A percentile compares a stretch with the other conserved stretches of the same genome.
phyloP scores from a whole-genome alignment of 116 monocot genomes.

The Thalassia testudinum region DNA sequence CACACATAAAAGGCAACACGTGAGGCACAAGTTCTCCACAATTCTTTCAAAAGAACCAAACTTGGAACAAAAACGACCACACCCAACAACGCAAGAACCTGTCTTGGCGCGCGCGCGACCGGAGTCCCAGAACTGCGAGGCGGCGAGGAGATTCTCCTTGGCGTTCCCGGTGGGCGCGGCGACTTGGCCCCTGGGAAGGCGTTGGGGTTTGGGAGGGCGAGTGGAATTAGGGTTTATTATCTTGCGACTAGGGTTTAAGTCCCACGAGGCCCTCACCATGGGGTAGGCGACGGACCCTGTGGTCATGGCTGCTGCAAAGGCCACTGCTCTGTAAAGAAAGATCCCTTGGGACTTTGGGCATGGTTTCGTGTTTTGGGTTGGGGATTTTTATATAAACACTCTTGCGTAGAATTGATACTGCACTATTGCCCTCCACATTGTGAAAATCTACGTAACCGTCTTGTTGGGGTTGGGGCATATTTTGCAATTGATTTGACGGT shows the following conservation, averaged over 20 bases:
- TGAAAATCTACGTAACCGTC: too few species aligned
- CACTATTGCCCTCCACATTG: too few species aligned
- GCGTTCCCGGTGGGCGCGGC: slow-evolving; percentile 1
- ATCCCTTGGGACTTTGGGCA: too few species aligned
- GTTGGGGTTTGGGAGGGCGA: slow-evolving; percentile 1
- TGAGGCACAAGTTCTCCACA: too few species aligned
- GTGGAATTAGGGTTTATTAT: slow-evolving; percentile 3
- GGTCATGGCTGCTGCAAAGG: neutral
- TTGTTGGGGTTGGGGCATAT: too few species aligned
- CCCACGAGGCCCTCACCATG: slow-evolving; percentile 21
- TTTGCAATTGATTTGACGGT: too few species aligned
- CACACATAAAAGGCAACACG: too few species aligned
- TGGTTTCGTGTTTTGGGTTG: too few species aligned
- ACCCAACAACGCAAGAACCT: slow-evolving; percentile 2
- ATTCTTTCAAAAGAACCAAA: too few species aligned
- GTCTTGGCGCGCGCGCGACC: neutral
- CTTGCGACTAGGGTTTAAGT: slow-evolving; percentile 18
- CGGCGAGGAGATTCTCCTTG: slow-evolving; percentile 6
- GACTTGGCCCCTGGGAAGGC: neutral
- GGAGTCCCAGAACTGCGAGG: slow-evolving; percentile 14
- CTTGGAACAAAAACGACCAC: too few species aligned
- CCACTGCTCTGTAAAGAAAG: neutral
- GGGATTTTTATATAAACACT: too few species aligned
- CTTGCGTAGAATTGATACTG: too few species aligned
- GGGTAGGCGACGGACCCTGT: slow-evolving; percentile 1